These are phyloP conservation scores for Termitomyces sp. DNA, from an alignment of 768 basidiomycete species.

Conservation along the genomic window DNA sequence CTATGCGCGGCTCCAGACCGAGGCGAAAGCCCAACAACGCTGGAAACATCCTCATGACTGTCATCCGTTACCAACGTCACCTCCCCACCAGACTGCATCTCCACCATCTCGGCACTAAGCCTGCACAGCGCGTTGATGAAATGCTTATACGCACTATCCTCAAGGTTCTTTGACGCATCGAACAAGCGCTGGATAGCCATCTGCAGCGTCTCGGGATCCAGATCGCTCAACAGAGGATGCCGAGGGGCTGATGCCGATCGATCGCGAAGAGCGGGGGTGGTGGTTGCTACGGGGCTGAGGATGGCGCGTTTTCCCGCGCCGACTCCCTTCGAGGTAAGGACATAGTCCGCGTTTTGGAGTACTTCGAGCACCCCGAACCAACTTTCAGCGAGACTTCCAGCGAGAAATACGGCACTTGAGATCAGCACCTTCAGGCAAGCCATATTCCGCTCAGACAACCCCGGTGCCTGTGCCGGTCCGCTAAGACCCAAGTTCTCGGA, in stretches of 20 bases:
- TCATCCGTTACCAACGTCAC: conserved; percentile 27
- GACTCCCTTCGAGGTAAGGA: conserved; percentile 61
- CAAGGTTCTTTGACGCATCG: conserved; percentile 78
- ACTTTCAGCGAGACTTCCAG: conserved; percentile 80
- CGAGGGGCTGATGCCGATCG: conserved; percentile 32
- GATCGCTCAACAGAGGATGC: conserved; percentile 64
- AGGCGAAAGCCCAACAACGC: conserved; percentile 32
- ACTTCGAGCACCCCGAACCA: conserved; percentile 92
- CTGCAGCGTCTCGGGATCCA: conserved; percentile 73
- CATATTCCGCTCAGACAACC: conserved; percentile 84
- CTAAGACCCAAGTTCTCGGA: conserved; percentile 68
- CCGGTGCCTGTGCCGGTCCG: conserved; percentile 51
- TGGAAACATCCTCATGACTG: conserved; percentile 33
- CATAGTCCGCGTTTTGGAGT: conserved; percentile 92
- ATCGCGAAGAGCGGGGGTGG: conserved; percentile 20
- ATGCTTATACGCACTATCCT: conserved; percentile 74
- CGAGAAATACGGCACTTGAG: conserved; percentile 71
- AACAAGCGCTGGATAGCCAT: conserved; percentile 77
- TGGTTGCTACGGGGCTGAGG: conserved; percentile 24
- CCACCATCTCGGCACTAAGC: conserved; percentile 89
- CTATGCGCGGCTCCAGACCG: conserved; percentile 44
- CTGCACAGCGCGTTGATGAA: conserved; percentile 78
- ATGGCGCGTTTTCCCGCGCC: conserved; percentile 27
- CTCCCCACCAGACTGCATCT: conserved; percentile 62
- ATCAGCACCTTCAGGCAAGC: conserved; percentile 85